phyloP scores from a whole-genome alignment of 768 basidiomycete species.

The Daedaleopsis sinensis region DNA sequence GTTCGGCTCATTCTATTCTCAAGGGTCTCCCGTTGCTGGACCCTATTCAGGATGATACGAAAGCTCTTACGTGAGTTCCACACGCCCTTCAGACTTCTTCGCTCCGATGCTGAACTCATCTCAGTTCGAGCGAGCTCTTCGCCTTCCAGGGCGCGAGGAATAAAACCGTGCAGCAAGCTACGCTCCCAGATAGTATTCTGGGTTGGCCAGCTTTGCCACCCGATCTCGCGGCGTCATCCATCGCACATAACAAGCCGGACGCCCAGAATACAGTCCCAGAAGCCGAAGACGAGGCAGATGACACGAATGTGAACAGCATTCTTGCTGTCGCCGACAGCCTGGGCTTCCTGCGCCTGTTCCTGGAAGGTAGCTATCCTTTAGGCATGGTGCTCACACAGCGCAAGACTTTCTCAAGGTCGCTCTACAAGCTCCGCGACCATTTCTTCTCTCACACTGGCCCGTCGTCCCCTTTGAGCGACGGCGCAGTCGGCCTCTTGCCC shows the following conservation, averaged over 20 bases:
- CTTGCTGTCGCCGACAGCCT: constrained; percentile 59
- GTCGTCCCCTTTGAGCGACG: constrained; percentile 28
- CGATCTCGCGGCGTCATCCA: constrained; percentile 61
- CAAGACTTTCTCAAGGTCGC: constrained; percentile 28
- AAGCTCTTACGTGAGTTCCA: constrained; percentile 62
- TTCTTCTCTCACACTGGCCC: constrained; percentile 54
- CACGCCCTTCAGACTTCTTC: not conserved
- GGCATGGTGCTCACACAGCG: constrained; percentile 51
- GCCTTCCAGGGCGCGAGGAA: constrained; percentile 75
- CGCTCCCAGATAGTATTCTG: constrained; percentile 61
- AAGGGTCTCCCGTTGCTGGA: constrained; percentile 74
- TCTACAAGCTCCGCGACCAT: constrained; percentile 50
- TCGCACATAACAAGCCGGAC: constrained; percentile 47
- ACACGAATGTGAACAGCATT: constrained; percentile 58
- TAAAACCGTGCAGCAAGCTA: constrained; percentile 43
- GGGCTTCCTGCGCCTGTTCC: constrained; percentile 64
- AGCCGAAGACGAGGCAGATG: constrained; percentile 50
- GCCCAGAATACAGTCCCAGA: constrained; percentile 30
- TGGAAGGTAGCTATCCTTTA: constrained; percentile 78
- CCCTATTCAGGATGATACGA: constrained; percentile 64
- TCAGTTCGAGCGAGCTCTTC: constrained; percentile 78
- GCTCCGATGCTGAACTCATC: constrained; percentile 7
- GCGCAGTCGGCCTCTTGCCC: constrained; percentile 43
- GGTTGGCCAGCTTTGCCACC: constrained; percentile 69
- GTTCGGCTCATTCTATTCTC: constrained; percentile 73